Conservation (phyloP, 2,329 filamentous ascomycete genomes). For the Blastomyces emzantsi region DNA sequence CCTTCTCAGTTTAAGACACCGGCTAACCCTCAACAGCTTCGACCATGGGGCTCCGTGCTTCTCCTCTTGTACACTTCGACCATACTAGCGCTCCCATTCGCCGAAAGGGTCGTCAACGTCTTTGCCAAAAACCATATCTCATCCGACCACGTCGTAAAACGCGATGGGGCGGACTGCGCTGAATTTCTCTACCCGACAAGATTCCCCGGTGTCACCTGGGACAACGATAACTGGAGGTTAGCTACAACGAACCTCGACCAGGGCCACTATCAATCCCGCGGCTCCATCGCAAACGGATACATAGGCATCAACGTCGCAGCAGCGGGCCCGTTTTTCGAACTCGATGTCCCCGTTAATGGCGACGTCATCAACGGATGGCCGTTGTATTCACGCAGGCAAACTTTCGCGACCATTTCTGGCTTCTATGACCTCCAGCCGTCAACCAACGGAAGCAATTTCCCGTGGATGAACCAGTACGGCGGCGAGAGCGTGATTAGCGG, state of each 20-base stretch:
- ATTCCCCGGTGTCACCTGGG: conserved; percentile 49
- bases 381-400: conserved; percentile 53
- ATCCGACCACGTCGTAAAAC: not conserved
- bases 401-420: conserved; percentile 58
- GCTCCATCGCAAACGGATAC: conserved; percentile 55
- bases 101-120: conserved; percentile 9
- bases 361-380: conserved; percentile 59
- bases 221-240: conserved; percentile 50
- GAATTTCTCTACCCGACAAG: conserved; percentile 38
- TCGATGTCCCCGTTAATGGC: conserved; percentile 42
- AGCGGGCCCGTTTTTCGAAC: conserved; percentile 55
- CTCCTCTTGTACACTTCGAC: conserved; percentile 2
- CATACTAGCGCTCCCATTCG: conserved; percentile 3
- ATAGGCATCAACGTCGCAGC: conserved; percentile 55
- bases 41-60: conserved; percentile 6
- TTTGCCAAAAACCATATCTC: conserved; percentile 11
- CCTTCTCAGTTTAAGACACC: not conserved
- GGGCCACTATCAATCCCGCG: conserved; percentile 53
- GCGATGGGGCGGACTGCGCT: conserved; percentile 1
- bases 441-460: conserved; percentile 54
- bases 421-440: conserved; percentile 55
- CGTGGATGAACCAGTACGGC: conserved; percentile 60
- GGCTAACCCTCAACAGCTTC: not conserved
- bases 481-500: conserved; percentile 62
- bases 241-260: conserved; percentile 46